A percentile compares a stretch with the other conserved stretches of the same genome.
These are phyloP conservation scores for Entrophospora sp. DNA, from an alignment of 192 early-diverging fungal species.

Conservation along the genomic window DNA sequence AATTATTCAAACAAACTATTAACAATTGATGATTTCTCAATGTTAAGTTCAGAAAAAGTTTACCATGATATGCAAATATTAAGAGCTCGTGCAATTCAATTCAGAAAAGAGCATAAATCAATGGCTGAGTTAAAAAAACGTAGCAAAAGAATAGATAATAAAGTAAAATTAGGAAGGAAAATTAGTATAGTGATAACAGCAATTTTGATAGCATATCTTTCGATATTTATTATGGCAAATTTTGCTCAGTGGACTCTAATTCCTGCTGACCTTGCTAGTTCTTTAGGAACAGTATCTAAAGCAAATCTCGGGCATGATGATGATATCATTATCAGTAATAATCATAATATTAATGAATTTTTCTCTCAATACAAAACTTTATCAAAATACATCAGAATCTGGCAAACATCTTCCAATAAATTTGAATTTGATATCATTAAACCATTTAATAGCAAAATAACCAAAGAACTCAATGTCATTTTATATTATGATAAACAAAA, in stretches of 20 bases:
- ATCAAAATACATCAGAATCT: too few relatives aligned
- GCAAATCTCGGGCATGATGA: too few relatives aligned
- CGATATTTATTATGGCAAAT: neutral
- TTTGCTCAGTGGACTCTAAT: conserved; percentile 9
- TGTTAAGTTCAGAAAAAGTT: neutral
- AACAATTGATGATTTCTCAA: neutral
- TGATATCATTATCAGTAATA: too few relatives aligned
- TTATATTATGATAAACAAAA: too few relatives aligned
- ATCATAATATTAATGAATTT: too few relatives aligned
- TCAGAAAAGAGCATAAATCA: conserved; percentile 1
- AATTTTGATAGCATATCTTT: neutral
- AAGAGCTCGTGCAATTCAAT: conserved; percentile 1
- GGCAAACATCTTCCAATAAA: too few relatives aligned
- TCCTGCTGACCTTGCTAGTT: neutral
- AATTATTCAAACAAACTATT: conserved; percentile 11
- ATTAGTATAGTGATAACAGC: too few relatives aligned
- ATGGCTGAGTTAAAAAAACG: neutral
- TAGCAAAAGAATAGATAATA: neutral
- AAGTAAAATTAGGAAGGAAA: too few relatives aligned
- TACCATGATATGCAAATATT: conserved; percentile 14
- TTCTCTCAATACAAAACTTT: too few relatives aligned
- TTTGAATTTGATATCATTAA: too few relatives aligned
- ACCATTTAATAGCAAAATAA: too few relatives aligned
- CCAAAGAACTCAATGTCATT: too few relatives aligned
- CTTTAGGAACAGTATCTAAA: conserved; percentile 1